A percentile compares a stretch with the other conserved stretches of the same genome.
Conservation (phyloP, 768 basidiomycete species). For the Auricularia heimuer region DNA sequence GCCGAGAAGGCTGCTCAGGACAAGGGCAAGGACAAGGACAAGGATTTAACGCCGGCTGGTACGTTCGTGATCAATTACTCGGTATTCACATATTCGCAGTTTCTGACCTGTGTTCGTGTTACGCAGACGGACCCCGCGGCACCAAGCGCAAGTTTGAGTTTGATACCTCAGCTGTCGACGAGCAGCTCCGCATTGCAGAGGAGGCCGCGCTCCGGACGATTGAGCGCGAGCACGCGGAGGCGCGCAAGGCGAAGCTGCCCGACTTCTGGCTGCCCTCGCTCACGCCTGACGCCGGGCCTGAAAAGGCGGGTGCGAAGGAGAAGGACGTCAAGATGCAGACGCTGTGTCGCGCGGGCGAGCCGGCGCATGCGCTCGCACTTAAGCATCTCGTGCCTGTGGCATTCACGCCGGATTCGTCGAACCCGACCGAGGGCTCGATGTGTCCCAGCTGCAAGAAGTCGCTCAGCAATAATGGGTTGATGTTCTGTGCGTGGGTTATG, state of each 20-base stretch:
- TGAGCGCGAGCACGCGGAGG: constrained; percentile 41
- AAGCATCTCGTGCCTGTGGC: constrained; percentile 77
- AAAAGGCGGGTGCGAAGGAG: constrained; percentile 39
- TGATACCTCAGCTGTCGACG: constrained; percentile 60
- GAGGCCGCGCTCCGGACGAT: constrained; percentile 77
- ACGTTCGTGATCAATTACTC: no score
- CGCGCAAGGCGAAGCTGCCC: constrained; percentile 79
- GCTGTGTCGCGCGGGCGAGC: constrained; percentile 73
- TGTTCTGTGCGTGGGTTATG: constrained; percentile 45
- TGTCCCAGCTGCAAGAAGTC: constrained; percentile 84
- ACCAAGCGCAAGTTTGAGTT: constrained; percentile 84
- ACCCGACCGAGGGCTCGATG: constrained; percentile 40
- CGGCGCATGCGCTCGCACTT: constrained; percentile 74
- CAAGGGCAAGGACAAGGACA: constrained; percentile 5
- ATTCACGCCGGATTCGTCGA: constrained; percentile 42
- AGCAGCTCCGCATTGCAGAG: constrained; percentile 70
- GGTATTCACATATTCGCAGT: no score
- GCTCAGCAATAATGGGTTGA: constrained; percentile 66
- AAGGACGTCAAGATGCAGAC: constrained; percentile 81
- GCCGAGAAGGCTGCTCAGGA: constrained; percentile 4
- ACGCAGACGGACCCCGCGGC: constrained; percentile 25
- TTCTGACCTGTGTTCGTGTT: no score
- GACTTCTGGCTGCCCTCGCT: constrained; percentile 96
- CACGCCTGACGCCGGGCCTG: constrained; percentile 69
- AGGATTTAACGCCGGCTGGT: background rate